Base-by-base conservation (phyloP, 2,329 filamentous ascomycete genomes). In the Epichloe amarillans region DNA sequence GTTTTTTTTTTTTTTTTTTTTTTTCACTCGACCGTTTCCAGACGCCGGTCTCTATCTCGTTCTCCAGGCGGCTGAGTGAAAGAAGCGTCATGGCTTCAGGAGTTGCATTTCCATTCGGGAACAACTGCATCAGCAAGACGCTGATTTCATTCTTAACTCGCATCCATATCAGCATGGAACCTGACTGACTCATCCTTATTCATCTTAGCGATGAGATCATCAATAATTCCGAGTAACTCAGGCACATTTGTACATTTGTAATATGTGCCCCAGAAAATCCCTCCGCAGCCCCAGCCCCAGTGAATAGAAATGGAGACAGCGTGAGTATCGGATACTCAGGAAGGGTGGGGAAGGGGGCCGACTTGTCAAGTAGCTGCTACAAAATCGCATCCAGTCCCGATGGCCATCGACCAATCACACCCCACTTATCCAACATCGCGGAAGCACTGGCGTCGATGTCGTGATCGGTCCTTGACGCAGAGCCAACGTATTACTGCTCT, bases 371-470 rank as follows among this genome's bases (percentile, higher is more conserved):
- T 57, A 52, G 15, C 33, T 21, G 42, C 17, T 53, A 55, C 54
- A 19, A 30, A 41, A 26, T 30, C 33, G 43, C 45, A 50, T 52
- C 49, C 46, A 57, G 45, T 56, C 55, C 56, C 54, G 56, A 54
- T 53, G 54, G 52, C 49, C 50, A 37, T 47, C 50, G 52, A 46
- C 67, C 68, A 72, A 70, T 71, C 63, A 69, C 52, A 54, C 56
- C 52, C 53, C 47, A 52, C 36, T 23, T 23, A 5, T 44, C 35
- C 55, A 60, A 58, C 63, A 67, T 71, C 68, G 69, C 69, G 69
- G 72, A 70, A 70, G 71, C 64, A 55, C 67, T 74, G 72, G 71
- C 70, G 70, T 67, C 65, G 71, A 74, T 74, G 72, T 73, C 71
- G 72, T 73, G 71, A 73, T 74, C 67, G 63, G 59, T 66, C 62